phyloP scores from a whole-genome alignment of 768 basidiomycete species.

The Tricholoma hemisulphureum region DNA sequence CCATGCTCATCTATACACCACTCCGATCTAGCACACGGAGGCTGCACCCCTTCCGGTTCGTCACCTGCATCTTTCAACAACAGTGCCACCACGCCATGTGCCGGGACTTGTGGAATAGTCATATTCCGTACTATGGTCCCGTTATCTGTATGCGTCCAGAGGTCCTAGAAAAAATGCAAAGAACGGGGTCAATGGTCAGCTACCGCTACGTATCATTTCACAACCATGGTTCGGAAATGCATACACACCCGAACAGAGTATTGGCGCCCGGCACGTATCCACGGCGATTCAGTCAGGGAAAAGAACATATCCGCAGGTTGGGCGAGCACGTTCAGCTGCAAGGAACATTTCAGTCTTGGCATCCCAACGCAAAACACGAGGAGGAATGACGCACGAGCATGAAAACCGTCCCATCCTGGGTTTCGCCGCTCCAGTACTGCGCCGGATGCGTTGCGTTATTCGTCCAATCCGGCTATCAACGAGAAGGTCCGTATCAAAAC shows the following conservation, averaged over 20 bases:
- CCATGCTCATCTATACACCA: constrained; percentile 65
- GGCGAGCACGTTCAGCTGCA: constrained; percentile 54
- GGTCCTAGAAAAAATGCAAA: constrained; percentile 43
- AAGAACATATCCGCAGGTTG: constrained; percentile 53
- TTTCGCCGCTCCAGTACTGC: constrained; percentile 64
- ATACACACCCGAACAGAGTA: constrained; percentile 55
- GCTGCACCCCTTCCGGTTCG: constrained; percentile 57
- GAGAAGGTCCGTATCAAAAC: neutral
- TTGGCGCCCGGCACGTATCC: constrained; percentile 60
- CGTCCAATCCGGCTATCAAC: constrained; percentile 34
- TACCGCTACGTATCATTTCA: too few relatives aligned
- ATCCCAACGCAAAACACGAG: neutral
- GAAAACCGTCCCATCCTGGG: constrained; percentile 57
- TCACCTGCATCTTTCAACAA: constrained; percentile 65
- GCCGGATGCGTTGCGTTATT: constrained; percentile 50
- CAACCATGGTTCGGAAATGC: neutral
- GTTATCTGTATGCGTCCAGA: constrained; percentile 73
- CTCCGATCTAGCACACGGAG: constrained; percentile 53
- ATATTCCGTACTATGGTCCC: constrained; percentile 63
- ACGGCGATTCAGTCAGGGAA: constrained; percentile 62
- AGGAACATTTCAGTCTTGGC: neutral
- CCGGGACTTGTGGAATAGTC: constrained; percentile 50
- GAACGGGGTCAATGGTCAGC: too few relatives aligned
- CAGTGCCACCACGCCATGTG: constrained; percentile 69
- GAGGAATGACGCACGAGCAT: constrained; percentile 49